phyloP scores from a whole-genome alignment of 495 filamentous ascomycete species.

The Immersiella caudata region DNA sequence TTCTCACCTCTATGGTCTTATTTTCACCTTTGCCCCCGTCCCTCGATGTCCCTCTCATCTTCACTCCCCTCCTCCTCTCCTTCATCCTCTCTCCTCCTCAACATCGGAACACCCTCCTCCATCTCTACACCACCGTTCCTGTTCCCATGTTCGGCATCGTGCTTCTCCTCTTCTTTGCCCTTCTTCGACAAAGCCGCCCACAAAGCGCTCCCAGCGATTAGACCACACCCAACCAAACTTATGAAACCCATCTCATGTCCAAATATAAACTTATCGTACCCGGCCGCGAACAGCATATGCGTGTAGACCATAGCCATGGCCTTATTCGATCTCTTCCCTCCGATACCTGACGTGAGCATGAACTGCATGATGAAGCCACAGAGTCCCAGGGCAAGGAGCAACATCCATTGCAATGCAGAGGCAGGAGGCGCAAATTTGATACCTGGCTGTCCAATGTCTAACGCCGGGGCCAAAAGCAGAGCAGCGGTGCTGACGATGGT shows the following conservation, averaged over 20 bases:
- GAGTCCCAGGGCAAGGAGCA: constrained; percentile 68
- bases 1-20: not conserved
- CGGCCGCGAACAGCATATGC: constrained; percentile 88
- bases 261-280: constrained; percentile 79
- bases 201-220: constrained; percentile 81
- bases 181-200: constrained; percentile 69
- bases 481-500: constrained; percentile 65
- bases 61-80: constrained; percentile 17
- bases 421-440: constrained; percentile 66
- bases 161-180: constrained; percentile 22
- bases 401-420: constrained; percentile 65
- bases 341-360: constrained; percentile 78
- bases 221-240: constrained; percentile 70
- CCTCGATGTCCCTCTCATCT: constrained; percentile 16
- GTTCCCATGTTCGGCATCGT: constrained; percentile 11
- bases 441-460: constrained; percentile 52
- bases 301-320: constrained; percentile 91
- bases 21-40: not conserved
- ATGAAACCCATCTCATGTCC: constrained; percentile 65
- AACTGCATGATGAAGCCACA: constrained; percentile 89
- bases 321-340: constrained; percentile 65
- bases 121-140: constrained; percentile 14
- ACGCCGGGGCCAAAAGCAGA: constrained; percentile 52
- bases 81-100: constrained; percentile 17
- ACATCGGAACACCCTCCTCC: constrained; percentile 31